Conservation (phyloP, 2,329 filamentous ascomycete species). For the Botrytis cinerea region DNA sequence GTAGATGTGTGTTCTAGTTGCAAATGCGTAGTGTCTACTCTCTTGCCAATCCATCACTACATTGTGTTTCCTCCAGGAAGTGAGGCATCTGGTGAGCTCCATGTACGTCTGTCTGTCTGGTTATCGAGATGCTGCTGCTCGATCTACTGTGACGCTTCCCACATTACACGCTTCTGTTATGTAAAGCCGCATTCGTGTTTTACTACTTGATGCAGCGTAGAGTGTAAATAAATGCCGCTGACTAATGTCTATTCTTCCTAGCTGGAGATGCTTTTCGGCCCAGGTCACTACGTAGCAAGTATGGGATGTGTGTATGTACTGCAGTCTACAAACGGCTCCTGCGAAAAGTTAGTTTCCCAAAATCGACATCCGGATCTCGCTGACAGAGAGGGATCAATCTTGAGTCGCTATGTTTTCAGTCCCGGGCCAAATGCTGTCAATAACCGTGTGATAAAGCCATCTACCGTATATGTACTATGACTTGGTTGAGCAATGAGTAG, state of each 20-base stretch:
- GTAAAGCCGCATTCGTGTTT: neutral
- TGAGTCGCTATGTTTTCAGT: neutral
- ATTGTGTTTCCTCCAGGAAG: too few species aligned
- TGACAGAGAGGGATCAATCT: neutral
- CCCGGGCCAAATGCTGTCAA: neutral
- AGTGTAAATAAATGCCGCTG: neutral
- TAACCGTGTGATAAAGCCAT: neutral
- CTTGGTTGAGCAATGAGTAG: neutral
- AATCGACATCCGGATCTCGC: neutral
- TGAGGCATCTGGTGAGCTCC: too few species aligned
- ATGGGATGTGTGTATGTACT: neutral
- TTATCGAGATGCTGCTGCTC: neutral
- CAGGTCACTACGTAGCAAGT: neutral
- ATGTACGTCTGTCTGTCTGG: neutral
- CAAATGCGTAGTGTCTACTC: neutral
- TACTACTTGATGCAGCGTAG: neutral
- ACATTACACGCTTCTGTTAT: neutral
- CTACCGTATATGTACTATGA: constrained; percentile 1
- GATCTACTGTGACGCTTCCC: neutral
- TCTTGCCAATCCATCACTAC: neutral
- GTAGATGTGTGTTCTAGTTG: neutral
- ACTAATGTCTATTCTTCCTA: neutral
- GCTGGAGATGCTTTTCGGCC: neutral
- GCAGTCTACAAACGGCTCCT: neutral
- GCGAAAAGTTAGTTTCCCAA: neutral